phyloP scores from a whole-genome alignment of 345 rosid species.

The Firmiana major region DNA sequence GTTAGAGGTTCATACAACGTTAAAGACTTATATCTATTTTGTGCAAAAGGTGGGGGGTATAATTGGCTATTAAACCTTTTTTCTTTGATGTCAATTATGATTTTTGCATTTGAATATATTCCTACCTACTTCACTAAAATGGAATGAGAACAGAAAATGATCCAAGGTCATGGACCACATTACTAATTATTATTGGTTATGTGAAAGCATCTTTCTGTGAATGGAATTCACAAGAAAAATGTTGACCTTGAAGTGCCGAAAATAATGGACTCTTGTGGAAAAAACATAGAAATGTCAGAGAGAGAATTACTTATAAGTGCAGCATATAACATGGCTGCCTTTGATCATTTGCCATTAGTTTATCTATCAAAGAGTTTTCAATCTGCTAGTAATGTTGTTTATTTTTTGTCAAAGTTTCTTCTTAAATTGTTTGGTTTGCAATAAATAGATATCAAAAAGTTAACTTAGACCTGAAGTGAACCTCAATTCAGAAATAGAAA shows the following conservation, averaged over 20 bases:
- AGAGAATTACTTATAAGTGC: neutral
- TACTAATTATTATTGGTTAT: conserved; percentile 1
- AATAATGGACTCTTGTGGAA: neutral
- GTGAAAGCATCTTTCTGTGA: neutral
- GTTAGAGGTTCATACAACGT: no score
- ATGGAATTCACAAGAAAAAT: neutral
- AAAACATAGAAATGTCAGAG: neutral
- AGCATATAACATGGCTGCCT: neutral
- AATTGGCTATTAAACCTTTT: no score
- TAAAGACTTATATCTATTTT: no score
- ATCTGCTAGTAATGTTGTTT: neutral
- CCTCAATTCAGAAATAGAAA: neutral
- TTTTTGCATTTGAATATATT: neutral
- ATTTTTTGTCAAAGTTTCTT: neutral
- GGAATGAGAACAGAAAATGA: neutral
- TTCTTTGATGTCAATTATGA: no score
- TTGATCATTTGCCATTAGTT: neutral
- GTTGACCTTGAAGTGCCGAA: neutral
- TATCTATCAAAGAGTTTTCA: neutral
- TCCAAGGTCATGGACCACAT: neutral
- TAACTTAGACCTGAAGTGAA: neutral
- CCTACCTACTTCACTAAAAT: neutral
- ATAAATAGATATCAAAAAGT: neutral
- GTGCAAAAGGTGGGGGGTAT: no score
- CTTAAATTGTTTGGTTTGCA: neutral